Conservation (phyloP, 129 eudicot genomes). For the Logfia minima region DNA sequence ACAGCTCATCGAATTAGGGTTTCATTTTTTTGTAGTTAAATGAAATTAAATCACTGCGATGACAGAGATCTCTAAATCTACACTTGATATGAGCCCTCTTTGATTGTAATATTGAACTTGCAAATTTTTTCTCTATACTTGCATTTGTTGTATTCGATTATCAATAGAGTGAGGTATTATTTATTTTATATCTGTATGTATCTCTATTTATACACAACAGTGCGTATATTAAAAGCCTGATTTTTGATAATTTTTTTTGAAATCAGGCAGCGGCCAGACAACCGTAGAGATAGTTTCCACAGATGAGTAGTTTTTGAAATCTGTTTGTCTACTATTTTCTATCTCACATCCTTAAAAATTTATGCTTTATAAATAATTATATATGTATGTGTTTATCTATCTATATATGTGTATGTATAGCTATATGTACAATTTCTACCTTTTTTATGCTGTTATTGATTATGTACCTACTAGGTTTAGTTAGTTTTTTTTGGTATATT, state of each 20-base stretch:
- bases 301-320: conserved; percentile 34
- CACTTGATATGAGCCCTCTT: conserved; percentile 42
- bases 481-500: too few relatives aligned
- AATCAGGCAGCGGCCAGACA: conserved; percentile 39
- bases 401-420: background rate
- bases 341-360: conserved; percentile 11
- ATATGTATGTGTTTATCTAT: background rate
- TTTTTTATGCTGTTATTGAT: too few relatives aligned
- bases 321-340: conserved; percentile 33
- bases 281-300: conserved; percentile 43
- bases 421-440: too few relatives aligned
- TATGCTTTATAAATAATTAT: background rate
- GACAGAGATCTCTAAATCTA: conserved; percentile 46
- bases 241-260: background rate
- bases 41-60: conserved; percentile 5
- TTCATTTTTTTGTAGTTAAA: background rate
- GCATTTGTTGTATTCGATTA: conserved; percentile 28
- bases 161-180: background rate
- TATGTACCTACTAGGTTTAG: too few relatives aligned
- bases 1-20: conserved; percentile 4
- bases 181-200: background rate
- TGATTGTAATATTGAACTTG: background rate
- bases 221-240: conserved; percentile 29
- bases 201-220: conserved; percentile 23
- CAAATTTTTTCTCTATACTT: background rate